These are phyloP conservation scores for Scleromitrula shiraiana DNA, from an alignment of 2,329 filamentous ascomycete genomes.

Conservation along the genomic window DNA sequence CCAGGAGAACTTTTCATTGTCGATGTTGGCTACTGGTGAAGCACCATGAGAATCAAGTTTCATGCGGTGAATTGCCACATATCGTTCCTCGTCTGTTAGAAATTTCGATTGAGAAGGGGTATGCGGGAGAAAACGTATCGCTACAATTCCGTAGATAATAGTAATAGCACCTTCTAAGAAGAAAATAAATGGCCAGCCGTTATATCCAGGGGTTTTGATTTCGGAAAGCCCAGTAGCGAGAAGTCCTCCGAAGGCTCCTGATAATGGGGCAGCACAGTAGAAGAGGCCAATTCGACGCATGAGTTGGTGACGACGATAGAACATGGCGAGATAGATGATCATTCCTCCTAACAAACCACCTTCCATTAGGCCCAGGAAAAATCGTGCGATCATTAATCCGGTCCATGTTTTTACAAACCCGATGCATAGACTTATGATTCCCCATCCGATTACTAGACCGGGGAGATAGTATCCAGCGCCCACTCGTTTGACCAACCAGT, in stretches of 20 bases:
- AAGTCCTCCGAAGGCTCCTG: conserved; percentile 75
- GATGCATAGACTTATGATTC: conserved; percentile 37
- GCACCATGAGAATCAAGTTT: conserved; percentile 4
- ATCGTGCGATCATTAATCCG: conserved; percentile 38
- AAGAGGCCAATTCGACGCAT: conserved; percentile 80
- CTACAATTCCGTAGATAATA: background rate
- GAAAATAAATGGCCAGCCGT: conserved; percentile 9
- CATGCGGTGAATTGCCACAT: conserved; percentile 5
- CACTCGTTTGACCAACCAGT: conserved; percentile 11
- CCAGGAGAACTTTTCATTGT: conserved; percentile 8
- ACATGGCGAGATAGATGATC: conserved; percentile 55
- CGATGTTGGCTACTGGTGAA: background rate
- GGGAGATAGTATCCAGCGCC: conserved; percentile 34
- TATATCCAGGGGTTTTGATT: background rate
- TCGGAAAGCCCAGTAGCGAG: conserved; percentile 37
- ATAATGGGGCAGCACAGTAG: conserved; percentile 73
- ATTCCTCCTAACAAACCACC: conserved; percentile 41
- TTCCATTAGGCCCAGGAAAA: conserved; percentile 41
- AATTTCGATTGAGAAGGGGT: conserved; percentile 6
- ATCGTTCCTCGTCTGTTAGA: background rate
- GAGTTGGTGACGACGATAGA: conserved; percentile 59
- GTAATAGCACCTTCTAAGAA: conserved; percentile 7
- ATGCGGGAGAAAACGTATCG: conserved; percentile 2
- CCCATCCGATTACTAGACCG: conserved; percentile 36
- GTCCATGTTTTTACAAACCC: conserved; percentile 37